Percentiles rank a stretch among this genome's conserved stretches.
Conservation (phyloP, 495 filamentous ascomycete species). For the Sporormia fimetaria region DNA sequence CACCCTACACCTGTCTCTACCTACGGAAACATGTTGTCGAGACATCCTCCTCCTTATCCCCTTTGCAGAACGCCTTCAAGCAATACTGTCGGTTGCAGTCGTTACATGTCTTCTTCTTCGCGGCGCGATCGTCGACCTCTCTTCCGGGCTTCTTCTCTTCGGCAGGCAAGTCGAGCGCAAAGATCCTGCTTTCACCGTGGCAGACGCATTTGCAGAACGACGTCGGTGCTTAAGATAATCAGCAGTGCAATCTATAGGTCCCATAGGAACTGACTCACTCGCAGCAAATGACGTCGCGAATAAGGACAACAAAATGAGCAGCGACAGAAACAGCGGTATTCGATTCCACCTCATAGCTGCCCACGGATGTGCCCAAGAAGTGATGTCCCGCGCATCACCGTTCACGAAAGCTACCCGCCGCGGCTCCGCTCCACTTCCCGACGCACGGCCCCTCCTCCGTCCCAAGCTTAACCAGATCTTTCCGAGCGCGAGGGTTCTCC, state of each 20-base stretch:
- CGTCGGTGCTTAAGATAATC: slow-evolving; percentile 39
- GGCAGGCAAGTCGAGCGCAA: slow-evolving; percentile 47
- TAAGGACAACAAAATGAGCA: slow-evolving; percentile 23
- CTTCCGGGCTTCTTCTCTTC: slow-evolving; percentile 27
- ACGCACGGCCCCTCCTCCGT: too few relatives aligned
- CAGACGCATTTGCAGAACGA: slow-evolving; percentile 99
- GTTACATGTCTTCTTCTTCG: slow-evolving; percentile 49
- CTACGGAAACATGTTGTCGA: slow-evolving; percentile 81
- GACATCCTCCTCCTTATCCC: slow-evolving; percentile 74
- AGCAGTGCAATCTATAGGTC: not conserved
- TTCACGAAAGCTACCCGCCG: too few relatives aligned
- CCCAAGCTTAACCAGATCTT: too few relatives aligned
- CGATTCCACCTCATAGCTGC: too few relatives aligned
- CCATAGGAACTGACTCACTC: slow-evolving; percentile 19
- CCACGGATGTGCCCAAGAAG: too few relatives aligned
- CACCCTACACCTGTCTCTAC: slow-evolving; percentile 18
- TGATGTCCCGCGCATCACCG: too few relatives aligned
- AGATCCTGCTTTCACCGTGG: slow-evolving; percentile 82
- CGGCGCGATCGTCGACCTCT: slow-evolving; percentile 23
- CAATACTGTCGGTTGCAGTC: slow-evolving; percentile 92
- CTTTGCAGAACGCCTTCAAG: slow-evolving; percentile 76
- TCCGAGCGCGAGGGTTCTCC: too few relatives aligned
- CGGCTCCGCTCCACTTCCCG: too few relatives aligned
- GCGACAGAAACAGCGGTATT: too few relatives aligned
- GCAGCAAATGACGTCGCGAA: slow-evolving; percentile 27